A percentile compares a stretch with the other conserved stretches of the same genome.
phyloP scores from a whole-genome alignment of 441 rosid genomes.

The Erysimum cheiri region DNA sequence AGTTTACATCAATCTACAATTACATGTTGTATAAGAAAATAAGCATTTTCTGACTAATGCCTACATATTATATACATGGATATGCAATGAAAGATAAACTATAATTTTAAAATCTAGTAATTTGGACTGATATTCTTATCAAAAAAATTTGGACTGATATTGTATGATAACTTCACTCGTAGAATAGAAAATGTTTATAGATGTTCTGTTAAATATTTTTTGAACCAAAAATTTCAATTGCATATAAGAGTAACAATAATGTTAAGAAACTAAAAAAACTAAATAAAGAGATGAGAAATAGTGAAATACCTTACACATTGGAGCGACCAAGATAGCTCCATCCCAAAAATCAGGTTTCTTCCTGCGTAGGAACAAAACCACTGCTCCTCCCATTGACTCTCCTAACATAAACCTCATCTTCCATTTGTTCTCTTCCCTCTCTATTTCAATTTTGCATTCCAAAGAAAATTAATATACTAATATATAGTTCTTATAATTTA shows the following conservation, averaged over 20 bases:
- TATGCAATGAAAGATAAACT: neutral
- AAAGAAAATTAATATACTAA: neutral
- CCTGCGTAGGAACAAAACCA: conserved; percentile 59
- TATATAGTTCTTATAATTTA: neutral
- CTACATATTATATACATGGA: neutral
- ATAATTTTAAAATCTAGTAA: neutral
- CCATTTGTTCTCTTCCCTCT: conserved; percentile 55
- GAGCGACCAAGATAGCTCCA: conserved; percentile 83
- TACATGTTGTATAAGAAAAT: neutral
- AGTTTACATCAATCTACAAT: neutral
- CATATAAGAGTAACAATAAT: neutral
- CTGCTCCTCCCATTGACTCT: conserved; percentile 94
- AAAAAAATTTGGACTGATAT: neutral
- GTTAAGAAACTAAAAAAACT: neutral
- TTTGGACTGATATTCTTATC: neutral
- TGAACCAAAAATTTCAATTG: neutral
- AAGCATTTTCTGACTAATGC: neutral
- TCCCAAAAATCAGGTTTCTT: conserved; percentile 70
- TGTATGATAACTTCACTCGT: conserved; percentile 3
- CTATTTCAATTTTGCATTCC: conserved; percentile 38
- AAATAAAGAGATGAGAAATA: neutral
- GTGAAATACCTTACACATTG: conserved; percentile 80
- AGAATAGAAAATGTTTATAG: neutral
- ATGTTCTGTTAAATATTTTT: neutral
- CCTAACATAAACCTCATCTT: conserved; percentile 78